These are phyloP conservation scores for Aschersonia sp. DNA, from an alignment of 2,329 filamentous ascomycete species.

Conservation along the genomic window DNA sequence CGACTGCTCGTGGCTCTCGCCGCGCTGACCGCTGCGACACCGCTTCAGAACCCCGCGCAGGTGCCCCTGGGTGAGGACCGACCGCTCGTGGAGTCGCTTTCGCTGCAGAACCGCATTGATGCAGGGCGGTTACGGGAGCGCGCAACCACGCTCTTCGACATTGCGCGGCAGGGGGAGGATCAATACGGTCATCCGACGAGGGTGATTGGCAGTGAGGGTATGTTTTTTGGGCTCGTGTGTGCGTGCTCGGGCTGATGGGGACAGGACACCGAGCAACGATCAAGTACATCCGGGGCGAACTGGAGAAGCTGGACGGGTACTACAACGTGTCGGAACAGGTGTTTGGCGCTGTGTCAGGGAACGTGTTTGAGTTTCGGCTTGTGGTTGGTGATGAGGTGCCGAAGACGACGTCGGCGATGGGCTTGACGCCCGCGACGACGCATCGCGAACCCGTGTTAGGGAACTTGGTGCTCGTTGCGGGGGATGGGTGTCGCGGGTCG, in stretches of 20 bases:
- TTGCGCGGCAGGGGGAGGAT: constrained; percentile 42
- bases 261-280: constrained; percentile 50
- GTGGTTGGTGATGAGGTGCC: constrained; percentile 38
- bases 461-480: constrained; percentile 43
- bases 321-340: constrained; percentile 49
- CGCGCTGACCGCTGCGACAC: no score
- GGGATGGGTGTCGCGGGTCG: constrained; percentile 45
- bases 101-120: constrained; percentile 42
- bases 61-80: constrained; percentile 5
- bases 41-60: no score
- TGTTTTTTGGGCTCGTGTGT: background rate
- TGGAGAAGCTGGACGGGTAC: constrained; percentile 42
- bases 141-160: constrained; percentile 45
- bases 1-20: no score
- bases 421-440: constrained; percentile 51
- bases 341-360: constrained; percentile 48
- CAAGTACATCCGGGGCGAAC: constrained; percentile 43
- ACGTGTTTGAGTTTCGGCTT: constrained; percentile 42
- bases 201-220: constrained; percentile 53
- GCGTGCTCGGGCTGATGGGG: background rate
- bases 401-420: constrained; percentile 39
- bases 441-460: constrained; percentile 44
- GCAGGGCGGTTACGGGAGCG: constrained; percentile 40
- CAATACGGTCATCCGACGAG: constrained; percentile 57
- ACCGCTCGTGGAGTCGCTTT: constrained; percentile 36